These are phyloP conservation scores for Mycena latifolia DNA, from an alignment of 768 basidiomycete species.

Conservation along the genomic window DNA sequence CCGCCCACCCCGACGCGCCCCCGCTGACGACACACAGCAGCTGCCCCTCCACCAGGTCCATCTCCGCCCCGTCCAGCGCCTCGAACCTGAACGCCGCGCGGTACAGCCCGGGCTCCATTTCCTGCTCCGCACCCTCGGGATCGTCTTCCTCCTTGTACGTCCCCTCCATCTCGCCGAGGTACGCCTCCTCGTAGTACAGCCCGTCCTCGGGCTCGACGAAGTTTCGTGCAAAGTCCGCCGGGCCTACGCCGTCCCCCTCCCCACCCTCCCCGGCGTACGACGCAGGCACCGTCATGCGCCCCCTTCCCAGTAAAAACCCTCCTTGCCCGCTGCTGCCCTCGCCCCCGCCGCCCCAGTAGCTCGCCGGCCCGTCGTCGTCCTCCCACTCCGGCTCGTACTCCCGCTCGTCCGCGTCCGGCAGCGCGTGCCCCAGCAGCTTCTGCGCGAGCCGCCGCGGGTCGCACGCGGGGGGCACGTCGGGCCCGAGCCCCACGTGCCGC, in stretches of 20 bases:
- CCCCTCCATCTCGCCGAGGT: conserved; percentile 41
- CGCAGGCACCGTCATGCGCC: conserved; percentile 18
- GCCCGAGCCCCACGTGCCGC: conserved; percentile 54
- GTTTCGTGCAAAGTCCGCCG: conserved; percentile 33
- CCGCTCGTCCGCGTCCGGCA: background rate
- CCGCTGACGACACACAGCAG: conserved; percentile 72
- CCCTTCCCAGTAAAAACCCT: conserved; percentile 18
- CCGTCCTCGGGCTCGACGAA: conserved; percentile 41
- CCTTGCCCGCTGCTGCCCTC: background rate
- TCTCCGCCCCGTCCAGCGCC: conserved; percentile 87
- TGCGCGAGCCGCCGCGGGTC: conserved; percentile 48
- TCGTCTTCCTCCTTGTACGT: too few relatives aligned
- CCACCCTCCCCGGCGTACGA: conserved; percentile 33
- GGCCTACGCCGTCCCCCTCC: conserved; percentile 20
- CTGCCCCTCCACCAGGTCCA: conserved; percentile 84
- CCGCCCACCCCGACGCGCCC: conserved; percentile 28
- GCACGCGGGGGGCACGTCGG: conserved; percentile 55
- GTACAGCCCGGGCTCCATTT: conserved; percentile 75
- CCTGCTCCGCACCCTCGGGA: conserved; percentile 44
- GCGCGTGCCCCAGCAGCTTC: conserved; percentile 36
- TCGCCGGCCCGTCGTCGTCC: conserved; percentile 34
- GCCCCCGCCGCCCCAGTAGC: conserved; percentile 10
- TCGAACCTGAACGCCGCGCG: conserved; percentile 84
- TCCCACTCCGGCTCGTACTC: conserved; percentile 3
- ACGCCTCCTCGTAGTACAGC: conserved; percentile 38